phyloP scores from a whole-genome alignment of 1,139 yeast species.

The Saccharomyces hybrid region DNA sequence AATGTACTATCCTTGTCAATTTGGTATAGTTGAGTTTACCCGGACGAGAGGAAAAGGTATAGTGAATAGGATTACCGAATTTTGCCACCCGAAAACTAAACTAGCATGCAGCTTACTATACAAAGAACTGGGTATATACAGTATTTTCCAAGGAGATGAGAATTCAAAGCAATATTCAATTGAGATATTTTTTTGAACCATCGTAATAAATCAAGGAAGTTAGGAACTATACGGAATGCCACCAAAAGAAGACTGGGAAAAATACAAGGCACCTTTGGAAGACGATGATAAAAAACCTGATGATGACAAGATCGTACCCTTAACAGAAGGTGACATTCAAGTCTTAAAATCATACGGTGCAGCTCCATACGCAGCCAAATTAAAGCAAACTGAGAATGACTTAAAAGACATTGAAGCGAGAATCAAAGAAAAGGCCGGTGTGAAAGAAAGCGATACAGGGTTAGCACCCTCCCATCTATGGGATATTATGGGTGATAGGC shows the following conservation, averaged over 20 bases:
- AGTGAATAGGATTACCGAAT: background rate
- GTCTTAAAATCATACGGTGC: conserved; percentile 94
- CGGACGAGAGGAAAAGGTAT: background rate
- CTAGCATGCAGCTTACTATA: background rate
- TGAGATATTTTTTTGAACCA: background rate
- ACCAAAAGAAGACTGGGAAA: conserved; percentile 81
- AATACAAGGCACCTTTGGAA: conserved; percentile 78
- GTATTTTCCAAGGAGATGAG: background rate
- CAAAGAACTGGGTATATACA: background rate
- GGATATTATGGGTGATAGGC: conserved; percentile 97
- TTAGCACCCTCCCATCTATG: conserved; percentile 91
- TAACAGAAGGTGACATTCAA: conserved; percentile 94
- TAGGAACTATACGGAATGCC: conserved; percentile 28
- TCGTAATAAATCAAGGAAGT: background rate
- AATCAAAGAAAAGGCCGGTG: conserved; percentile 88
- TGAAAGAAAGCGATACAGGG: conserved; percentile 93
- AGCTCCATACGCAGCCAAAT: conserved; percentile 82
- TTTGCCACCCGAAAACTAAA: background rate
- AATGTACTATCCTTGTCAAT: no score
- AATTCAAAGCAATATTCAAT: background rate
- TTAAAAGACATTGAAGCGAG: conserved; percentile 72
- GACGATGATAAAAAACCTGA: conserved; percentile 43
- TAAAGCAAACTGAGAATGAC: conserved; percentile 79
- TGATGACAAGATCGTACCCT: conserved; percentile 74
- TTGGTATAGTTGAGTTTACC: background rate